Base-by-base conservation (phyloP, 139 green algal species). In the Spirogloea muscicola region DNA sequence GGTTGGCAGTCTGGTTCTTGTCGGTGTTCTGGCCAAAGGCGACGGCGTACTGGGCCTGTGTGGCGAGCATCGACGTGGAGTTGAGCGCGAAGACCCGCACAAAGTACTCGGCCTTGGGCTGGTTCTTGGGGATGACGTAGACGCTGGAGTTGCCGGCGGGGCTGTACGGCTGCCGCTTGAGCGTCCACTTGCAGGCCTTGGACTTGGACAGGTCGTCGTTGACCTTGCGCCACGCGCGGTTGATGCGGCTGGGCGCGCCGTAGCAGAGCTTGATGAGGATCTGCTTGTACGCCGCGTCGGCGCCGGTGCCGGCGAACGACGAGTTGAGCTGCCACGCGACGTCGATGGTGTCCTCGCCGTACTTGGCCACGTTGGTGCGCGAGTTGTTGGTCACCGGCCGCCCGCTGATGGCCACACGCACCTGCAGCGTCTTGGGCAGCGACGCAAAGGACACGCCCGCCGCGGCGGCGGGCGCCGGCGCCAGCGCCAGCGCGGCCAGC, bases 241-340 rank as follows among this genome's bases (percentile, higher is more conserved):
- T 5, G 10, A 9, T 16, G 27, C 34, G 49, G 49, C 49, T 60
- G 49, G 49, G 49, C 49, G 49, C 49, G 49, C 49, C 49, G 49
- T 37, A 60, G 49, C 49, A 60, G 49, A 60, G 49, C 49, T 60
- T 27, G 27, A 60, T 5, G 49, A 60, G 27, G 49, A 60, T 29
- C 49, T 60, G 31, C 49, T 60, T 60, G 16, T 37, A 60, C 49
- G 49, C 49, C 18, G 49, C 49, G 49, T 60, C 49, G n/a, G n/a
- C n/a, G n/a, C n/a, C n/a, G 49, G 3, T 4, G 5, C 49, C 49
- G 27, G 10, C 16, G 27, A 60, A 1, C 16, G 49, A 60, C 49
- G 31, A 29, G 16, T 60, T 60, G 0, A 60, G 49, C 27, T 60
- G 49, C 49, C 49, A 60, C 27, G 31, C 27, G 10, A 60, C 34